Evolutionary conservation across 148 eudicot species (phyloP).

Genomic region (Rhododendron kiyosumense): DNA sequence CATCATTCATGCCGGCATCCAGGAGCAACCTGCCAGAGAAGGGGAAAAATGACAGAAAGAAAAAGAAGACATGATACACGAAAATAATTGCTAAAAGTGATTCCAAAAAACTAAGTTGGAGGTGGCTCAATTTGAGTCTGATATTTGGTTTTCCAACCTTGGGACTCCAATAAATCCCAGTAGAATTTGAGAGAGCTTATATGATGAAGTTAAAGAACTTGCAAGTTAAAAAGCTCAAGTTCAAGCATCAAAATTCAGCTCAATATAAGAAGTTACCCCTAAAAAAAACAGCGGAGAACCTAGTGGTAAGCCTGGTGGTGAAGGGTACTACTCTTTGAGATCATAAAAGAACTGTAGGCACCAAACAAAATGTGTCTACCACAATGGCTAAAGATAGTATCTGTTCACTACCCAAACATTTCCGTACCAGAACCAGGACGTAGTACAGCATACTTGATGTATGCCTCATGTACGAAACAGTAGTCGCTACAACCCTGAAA

Average conservation of each 20-base stretch:
- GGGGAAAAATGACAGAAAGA: background rate
- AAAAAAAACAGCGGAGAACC: no score
- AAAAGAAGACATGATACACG: slow-evolving; percentile 5
- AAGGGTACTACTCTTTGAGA: no score
- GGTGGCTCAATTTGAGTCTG: background rate
- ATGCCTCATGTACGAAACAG: slow-evolving; percentile 97
- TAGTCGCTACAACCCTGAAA: slow-evolving; percentile 97
- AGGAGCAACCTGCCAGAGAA: slow-evolving; percentile 62
- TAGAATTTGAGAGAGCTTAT: background rate
- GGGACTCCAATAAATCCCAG: background rate
- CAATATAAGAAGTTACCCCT: no score
- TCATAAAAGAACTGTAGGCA: no score
- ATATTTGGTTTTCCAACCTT: background rate
- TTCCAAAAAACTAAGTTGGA: background rate
- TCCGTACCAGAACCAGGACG: background rate
- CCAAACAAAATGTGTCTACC: no score
- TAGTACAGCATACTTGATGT: slow-evolving; percentile 48
- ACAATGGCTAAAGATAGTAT: no score
- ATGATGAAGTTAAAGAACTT: no score
- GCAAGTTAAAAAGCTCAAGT: no score
- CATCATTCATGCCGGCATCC: slow-evolving; percentile 94
- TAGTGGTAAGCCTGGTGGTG: no score
- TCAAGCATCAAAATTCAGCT: no score
- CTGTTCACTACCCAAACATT: background rate
- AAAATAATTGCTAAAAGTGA: background rate